phyloP scores from a whole-genome alignment of 495 filamentous ascomycete genomes.

The Xylaria cubensis region DNA sequence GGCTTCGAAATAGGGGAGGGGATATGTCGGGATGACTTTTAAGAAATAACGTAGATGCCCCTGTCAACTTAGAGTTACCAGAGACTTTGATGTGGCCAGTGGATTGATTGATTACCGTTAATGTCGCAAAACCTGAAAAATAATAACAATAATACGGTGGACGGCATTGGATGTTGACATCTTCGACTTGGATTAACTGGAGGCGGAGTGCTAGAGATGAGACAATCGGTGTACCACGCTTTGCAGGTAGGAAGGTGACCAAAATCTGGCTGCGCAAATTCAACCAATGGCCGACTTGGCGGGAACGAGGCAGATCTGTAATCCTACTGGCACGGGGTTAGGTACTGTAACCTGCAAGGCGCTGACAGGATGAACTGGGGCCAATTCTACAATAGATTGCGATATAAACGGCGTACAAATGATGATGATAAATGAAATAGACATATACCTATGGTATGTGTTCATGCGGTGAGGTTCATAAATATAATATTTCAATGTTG shows the following conservation, averaged over 20 bases:
- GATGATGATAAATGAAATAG: neutral
- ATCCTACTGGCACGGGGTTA: neutral
- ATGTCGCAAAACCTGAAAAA: neutral
- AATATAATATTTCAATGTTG: neutral
- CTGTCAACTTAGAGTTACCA: neutral
- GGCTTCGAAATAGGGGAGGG: neutral
- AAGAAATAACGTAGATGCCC: neutral
- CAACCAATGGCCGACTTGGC: constrained; percentile 14
- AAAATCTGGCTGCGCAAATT: neutral
- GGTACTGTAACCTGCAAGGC: neutral
- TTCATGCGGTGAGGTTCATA: neutral
- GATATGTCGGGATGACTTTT: neutral
- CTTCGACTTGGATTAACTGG: neutral
- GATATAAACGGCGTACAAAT: neutral
- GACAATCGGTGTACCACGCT: no score
- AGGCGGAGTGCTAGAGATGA: no score
- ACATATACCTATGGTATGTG: no score
- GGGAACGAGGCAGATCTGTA: constrained; percentile 7
- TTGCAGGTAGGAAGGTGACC: neutral
- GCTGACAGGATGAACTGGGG: neutral
- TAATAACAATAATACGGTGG: neutral
- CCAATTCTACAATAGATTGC: neutral
- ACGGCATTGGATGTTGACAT: neutral
- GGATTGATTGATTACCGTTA: neutral
- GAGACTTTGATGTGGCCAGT: neutral